Evolutionary conservation across 371 early-diverging fungal species (phyloP).

Genomic region (Dinochytrium kinnereticum): DNA sequence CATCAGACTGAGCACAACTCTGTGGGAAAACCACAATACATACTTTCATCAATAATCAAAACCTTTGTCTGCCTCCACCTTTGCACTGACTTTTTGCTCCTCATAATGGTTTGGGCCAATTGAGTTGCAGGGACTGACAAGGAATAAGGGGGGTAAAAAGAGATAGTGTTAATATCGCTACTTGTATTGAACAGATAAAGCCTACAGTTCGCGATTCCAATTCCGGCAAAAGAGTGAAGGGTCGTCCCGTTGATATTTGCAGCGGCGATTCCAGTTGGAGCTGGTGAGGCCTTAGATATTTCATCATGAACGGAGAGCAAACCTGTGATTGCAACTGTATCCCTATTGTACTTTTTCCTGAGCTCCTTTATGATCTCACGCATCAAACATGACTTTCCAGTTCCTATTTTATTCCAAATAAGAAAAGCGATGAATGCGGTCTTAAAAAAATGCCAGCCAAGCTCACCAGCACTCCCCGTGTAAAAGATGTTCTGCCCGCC

Average conservation of each 20-base stretch:
- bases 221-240: slow-evolving; percentile 80
- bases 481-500: slow-evolving; percentile 67
- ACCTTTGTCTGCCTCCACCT: slow-evolving; percentile 72
- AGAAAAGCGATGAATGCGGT: not conserved
- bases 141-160: slow-evolving; percentile 55
- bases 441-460: too few species aligned
- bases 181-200: slow-evolving; percentile 22
- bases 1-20: too few species aligned
- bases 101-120: not conserved
- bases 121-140: slow-evolving; percentile 27
- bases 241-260: slow-evolving; percentile 82
- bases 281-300: slow-evolving; percentile 40
- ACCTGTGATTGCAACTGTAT: not conserved
- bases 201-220: slow-evolving; percentile 63
- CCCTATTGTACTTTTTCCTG: not conserved
- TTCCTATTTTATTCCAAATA: slow-evolving; percentile 49
- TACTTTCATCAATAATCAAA: slow-evolving; percentile 88
- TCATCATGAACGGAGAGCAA: too few species aligned
- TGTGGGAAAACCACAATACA: slow-evolving; percentile 36
- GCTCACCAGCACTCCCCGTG: slow-evolving; percentile 85
- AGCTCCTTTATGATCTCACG: slow-evolving; percentile 63
- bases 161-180: too few species aligned
- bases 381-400: slow-evolving; percentile 77
- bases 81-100: slow-evolving; percentile 26
- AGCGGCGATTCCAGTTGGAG: slow-evolving; percentile 90